phyloP scores from a whole-genome alignment of 305 asterid species.

The Fraxinus sp. region DNA sequence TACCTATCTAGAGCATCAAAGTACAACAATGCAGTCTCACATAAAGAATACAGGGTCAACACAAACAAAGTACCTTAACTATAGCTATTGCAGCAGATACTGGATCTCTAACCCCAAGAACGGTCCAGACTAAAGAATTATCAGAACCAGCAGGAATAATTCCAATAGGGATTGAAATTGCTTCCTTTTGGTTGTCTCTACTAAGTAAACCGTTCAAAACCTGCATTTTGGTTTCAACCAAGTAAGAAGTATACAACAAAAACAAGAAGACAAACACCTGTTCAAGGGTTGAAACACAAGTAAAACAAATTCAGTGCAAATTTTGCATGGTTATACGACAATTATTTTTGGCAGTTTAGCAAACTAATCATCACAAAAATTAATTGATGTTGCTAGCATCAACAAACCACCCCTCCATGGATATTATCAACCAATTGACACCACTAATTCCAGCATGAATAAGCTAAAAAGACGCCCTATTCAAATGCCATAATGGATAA shows the following conservation, averaged over 20 bases:
- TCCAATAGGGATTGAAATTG: slow-evolving; percentile 89
- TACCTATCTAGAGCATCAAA: slow-evolving; percentile 4
- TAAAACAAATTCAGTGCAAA: not conserved
- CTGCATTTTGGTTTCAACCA: slow-evolving; percentile 41
- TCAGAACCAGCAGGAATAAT: slow-evolving; percentile 98
- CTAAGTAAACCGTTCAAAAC: slow-evolving; percentile 90
- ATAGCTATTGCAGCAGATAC: slow-evolving; percentile 88
- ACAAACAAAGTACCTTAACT: slow-evolving; percentile 60
- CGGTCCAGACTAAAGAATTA: slow-evolving; percentile 94
- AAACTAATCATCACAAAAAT: not conserved
- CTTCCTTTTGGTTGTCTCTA: slow-evolving; percentile 90
- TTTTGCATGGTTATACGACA: not conserved
- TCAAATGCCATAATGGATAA: not conserved
- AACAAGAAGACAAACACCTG: slow-evolving; percentile 5
- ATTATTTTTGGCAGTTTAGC: not conserved
- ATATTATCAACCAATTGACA: not conserved
- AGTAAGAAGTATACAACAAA: slow-evolving; percentile 14
- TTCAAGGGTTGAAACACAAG: not conserved
- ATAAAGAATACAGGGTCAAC: slow-evolving; percentile 1
- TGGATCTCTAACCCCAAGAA: slow-evolving; percentile 95
- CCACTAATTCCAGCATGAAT: not conserved
- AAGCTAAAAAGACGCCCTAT: not conserved
- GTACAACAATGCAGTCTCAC: not conserved
- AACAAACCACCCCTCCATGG: not conserved
- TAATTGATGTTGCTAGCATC: not conserved